Percentiles rank a stretch among this genome's conserved stretches.
These are phyloP conservation scores for Solanum virginianum DNA, from an alignment of 257 asterid species.

Conservation along the genomic window DNA sequence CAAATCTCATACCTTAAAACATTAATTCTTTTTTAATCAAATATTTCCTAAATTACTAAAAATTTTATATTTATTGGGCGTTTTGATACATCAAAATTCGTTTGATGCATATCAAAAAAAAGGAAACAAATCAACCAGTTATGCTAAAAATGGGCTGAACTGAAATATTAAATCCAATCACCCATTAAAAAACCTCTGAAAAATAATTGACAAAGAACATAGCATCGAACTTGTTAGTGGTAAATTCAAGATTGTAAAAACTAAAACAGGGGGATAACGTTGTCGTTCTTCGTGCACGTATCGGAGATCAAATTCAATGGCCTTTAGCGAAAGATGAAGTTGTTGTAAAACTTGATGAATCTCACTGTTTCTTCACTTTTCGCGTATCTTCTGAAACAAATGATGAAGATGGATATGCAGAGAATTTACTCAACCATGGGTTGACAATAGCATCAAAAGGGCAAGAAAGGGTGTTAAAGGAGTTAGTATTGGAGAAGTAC, in stretches of 20 bases:
- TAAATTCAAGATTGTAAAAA: conserved; percentile 38
- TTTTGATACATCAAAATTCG: too few relatives aligned
- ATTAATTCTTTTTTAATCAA: too few relatives aligned
- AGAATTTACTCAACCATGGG: conserved; percentile 48
- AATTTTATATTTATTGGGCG: too few relatives aligned
- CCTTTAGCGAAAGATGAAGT: conserved; percentile 78
- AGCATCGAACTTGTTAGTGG: conserved; percentile 66
- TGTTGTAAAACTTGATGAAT: conserved; percentile 71
- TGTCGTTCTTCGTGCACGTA: conserved; percentile 74
- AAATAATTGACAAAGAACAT: conserved; percentile 41
- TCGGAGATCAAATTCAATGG: conserved; percentile 79
- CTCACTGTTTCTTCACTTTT: conserved; percentile 68
- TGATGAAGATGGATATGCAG: neutral
- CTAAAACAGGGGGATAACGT: conserved; percentile 50
- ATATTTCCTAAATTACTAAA: too few relatives aligned
- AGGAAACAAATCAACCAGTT: too few relatives aligned
- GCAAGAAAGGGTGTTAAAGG: conserved; percentile 34
- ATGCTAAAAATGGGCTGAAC: too few relatives aligned
- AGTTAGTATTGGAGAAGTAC: conserved; percentile 44
- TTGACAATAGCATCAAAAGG: conserved; percentile 68
- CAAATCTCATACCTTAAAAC: too few relatives aligned
- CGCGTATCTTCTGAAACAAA: conserved; percentile 33
- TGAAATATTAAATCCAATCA: too few relatives aligned
- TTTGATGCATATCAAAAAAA: too few relatives aligned
- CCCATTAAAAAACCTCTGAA: too few relatives aligned